Evolutionary conservation across 2,329 filamentous ascomycete genomes (phyloP), one percentile per base, ranked within the genome.

Genomic region (Penicillium psychrosexuale): DNA sequence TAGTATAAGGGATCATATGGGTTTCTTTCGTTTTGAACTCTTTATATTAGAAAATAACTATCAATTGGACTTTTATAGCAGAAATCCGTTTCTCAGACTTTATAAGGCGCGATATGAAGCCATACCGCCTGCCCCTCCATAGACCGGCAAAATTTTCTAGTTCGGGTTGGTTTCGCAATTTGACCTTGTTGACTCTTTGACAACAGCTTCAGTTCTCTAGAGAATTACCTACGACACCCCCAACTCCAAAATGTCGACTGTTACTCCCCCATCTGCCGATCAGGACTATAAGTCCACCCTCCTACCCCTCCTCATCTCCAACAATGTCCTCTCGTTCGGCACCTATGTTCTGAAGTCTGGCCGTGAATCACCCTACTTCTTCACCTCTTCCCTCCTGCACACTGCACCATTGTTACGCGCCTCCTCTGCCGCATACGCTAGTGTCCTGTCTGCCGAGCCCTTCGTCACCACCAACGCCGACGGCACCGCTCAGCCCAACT

Each of bases 301-400:
- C 11, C 64, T 77, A 33, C 69, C 71, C 9, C 59, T 72, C 34
- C 68, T 75, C 38, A 67, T 76, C 50, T 67, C 72, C 61, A 72
- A 70, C 62, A 72, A 71, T 53, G 74, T 73, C 51, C 68, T 77
- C 39, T 69, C 73, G 19, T 77, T 77, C 60, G 74, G 75, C 52
- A 69, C 69, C 47, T 77, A 70, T 78, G 89, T 91, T 66, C 85
- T 99, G 70, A 99, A 99, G 79, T 97, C 92, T 51, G 90, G 90
- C 76, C 90, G 93, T 68, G 71, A 75, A 66, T 96, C 91, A 12
- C 94, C 94, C 39, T 97, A 97, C 82, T 97, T 97, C 81, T 96
- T 97, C 85, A 97, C 96, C 75, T 91, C 92, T 44, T 91, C 92
- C 57, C 85, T 90, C 67, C 95, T 97, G 77, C 91, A 94, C 80